A percentile compares a stretch with the other conserved stretches of the same genome.
These are phyloP conservation scores for Dactylellina cionopaga DNA, from an alignment of 2,329 filamentous ascomycete genomes.

Conservation along the genomic window DNA sequence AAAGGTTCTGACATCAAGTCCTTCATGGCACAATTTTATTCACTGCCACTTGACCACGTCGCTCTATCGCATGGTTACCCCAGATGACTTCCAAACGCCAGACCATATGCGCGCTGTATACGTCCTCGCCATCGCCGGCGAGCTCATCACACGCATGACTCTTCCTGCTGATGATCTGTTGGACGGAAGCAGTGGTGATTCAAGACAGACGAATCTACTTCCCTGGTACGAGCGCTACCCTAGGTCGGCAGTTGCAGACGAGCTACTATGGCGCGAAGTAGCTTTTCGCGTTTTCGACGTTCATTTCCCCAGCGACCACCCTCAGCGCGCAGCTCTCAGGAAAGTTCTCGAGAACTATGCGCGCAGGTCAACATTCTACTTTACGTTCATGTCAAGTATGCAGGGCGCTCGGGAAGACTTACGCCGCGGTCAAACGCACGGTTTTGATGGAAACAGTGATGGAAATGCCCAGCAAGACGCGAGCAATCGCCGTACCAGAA, in stretches of 20 bases:
- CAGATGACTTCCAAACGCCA: neutral
- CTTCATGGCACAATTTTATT: neutral
- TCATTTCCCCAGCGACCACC: neutral
- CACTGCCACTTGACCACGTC: neutral
- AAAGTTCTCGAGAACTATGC: neutral
- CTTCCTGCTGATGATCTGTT: neutral
- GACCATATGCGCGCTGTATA: neutral
- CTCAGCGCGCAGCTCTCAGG: neutral
- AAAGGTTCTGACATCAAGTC: neutral
- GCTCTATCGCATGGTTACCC: neutral
- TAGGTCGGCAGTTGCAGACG: neutral
- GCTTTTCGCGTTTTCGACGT: neutral
- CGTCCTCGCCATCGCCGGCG: neutral
- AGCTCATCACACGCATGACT: neutral
- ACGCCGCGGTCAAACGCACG: neutral
- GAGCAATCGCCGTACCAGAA: neutral
- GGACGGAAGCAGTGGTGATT: neutral
- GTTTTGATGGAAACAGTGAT: too few relatives aligned
- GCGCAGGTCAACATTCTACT: neutral
- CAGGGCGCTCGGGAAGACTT: neutral
- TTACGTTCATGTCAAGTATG: neutral
- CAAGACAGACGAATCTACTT: neutral
- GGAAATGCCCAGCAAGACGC: too few relatives aligned
- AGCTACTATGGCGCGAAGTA: neutral
- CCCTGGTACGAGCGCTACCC: neutral